A percentile compares a stretch with the other conserved stretches of the same genome.
Evolutionary conservation across 331 rosid species (phyloP).

Genomic region (Pyracantha coccinea): DNA sequence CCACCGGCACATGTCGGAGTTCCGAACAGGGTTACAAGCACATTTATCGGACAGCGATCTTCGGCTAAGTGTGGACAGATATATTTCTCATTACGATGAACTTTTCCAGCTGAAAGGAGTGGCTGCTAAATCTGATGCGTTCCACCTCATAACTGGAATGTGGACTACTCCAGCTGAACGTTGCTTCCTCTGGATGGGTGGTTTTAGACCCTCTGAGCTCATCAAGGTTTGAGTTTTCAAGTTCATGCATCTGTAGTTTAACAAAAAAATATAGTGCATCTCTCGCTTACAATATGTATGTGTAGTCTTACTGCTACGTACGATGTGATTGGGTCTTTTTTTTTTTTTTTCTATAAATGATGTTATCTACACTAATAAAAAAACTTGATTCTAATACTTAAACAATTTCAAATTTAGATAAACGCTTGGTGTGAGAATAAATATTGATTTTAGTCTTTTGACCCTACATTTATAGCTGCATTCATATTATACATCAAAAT

Average conservation of each 20-base stretch:
- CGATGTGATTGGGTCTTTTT: too few species aligned
- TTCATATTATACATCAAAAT: too few species aligned
- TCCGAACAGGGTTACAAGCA: conserved; percentile 51
- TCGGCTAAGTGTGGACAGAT: conserved; percentile 50
- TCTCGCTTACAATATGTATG: too few species aligned
- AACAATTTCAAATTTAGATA: too few species aligned
- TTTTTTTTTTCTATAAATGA: too few species aligned
- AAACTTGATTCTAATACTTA: too few species aligned
- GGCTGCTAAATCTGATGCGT: conserved; percentile 80
- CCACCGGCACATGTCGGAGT: conserved; percentile 63
- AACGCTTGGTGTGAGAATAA: too few species aligned
- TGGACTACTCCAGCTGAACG: conserved; percentile 90
- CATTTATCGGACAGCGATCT: conserved; percentile 54
- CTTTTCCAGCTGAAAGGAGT: conserved; percentile 53
- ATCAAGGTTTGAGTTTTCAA: conserved; percentile 36
- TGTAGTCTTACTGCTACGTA: too few species aligned
- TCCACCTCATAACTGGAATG: conserved; percentile 74
- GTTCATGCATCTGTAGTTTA: background rate
- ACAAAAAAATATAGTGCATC: too few species aligned
- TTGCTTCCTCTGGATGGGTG: conserved; percentile 95
- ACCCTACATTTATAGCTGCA: too few species aligned
- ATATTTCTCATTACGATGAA: conserved; percentile 68
- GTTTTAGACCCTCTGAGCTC: conserved; percentile 82
- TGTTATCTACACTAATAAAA: too few species aligned
- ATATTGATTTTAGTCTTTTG: too few species aligned